Evolutionary conservation across 106 monocot species (phyloP).

Genomic region (Dendrobium nobile): DNA sequence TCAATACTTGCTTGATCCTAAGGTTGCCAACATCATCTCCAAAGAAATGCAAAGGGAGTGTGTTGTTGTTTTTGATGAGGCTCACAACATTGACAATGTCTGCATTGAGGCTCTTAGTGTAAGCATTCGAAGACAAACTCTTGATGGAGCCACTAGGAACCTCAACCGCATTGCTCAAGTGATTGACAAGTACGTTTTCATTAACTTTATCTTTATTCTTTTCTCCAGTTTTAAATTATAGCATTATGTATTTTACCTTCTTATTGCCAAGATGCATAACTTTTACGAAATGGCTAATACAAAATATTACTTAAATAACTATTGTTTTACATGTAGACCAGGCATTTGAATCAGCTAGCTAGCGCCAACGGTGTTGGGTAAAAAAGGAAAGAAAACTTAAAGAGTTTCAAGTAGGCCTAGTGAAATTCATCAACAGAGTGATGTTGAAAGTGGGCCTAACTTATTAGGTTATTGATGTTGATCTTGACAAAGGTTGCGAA

Average conservation of each 20-base stretch:
- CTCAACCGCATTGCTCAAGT: conserved; percentile 59
- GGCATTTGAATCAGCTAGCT: not conserved
- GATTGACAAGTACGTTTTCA: conserved; percentile 68
- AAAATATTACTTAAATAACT: conserved; percentile 6
- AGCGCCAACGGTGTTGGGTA: not conserved
- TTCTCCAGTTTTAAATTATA: not conserved
- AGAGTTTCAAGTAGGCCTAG: not conserved
- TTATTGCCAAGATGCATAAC: not conserved
- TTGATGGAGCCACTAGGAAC: conserved; percentile 91
- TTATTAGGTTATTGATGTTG: not conserved
- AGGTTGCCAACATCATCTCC: conserved; percentile 91
- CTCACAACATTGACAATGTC: conserved; percentile 98
- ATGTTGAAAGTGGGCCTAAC: not conserved
- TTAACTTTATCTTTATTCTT: not conserved
- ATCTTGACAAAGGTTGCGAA: not conserved
- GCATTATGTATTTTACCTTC: not conserved
- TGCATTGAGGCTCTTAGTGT: conserved; percentile 97
- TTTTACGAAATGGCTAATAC: not conserved
- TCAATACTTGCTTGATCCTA: conserved; percentile 91
- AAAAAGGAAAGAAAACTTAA: not conserved
- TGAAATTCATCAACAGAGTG: not conserved
- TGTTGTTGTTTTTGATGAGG: conserved; percentile 95
- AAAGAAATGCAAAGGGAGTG: conserved; percentile 93
- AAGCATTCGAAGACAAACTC: conserved; percentile 73
- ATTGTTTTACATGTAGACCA: not conserved